These are phyloP conservation scores for Colletotrichum sp. DNA, from an alignment of 2,329 filamentous ascomycete genomes.

Conservation along the genomic window DNA sequence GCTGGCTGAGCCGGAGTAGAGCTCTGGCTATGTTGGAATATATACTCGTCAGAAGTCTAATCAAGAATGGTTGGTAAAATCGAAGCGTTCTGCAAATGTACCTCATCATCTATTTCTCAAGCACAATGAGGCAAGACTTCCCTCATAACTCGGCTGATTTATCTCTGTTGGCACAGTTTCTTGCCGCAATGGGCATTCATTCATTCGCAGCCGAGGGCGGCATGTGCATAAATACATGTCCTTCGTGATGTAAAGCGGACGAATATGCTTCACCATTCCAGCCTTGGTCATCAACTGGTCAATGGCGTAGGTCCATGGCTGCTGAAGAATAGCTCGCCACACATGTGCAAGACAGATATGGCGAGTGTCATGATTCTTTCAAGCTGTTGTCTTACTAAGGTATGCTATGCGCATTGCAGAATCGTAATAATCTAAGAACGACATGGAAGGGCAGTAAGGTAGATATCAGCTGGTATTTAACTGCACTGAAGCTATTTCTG, in stretches of 20 bases:
- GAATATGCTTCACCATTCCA: background rate
- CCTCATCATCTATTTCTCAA: accelerated
- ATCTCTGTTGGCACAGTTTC: background rate
- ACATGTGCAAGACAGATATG: accelerated
- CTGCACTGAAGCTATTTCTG: accelerated
- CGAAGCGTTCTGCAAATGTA: background rate
- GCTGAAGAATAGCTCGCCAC: accelerated
- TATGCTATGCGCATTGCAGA: accelerated
- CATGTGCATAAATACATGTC: background rate
- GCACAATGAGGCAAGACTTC: accelerated
- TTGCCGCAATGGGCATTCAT: accelerated
- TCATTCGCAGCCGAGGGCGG: accelerated
- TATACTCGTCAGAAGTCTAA: accelerated
- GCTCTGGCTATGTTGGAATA: background rate
- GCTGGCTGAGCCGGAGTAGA: accelerated
- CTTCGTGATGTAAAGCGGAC: accelerated
- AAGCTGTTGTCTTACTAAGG: background rate
- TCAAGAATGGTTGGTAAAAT: accelerated
- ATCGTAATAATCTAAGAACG: background rate
- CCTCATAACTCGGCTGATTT: accelerated
- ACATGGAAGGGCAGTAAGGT: background rate
- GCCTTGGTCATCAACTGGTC: no score
- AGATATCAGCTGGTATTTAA: accelerated
- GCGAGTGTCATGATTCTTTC: accelerated
- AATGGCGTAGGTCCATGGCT: background rate